Evolutionary conservation across 768 basidiomycete species (phyloP).

Genomic region (Tylopilus sp.): DNA sequence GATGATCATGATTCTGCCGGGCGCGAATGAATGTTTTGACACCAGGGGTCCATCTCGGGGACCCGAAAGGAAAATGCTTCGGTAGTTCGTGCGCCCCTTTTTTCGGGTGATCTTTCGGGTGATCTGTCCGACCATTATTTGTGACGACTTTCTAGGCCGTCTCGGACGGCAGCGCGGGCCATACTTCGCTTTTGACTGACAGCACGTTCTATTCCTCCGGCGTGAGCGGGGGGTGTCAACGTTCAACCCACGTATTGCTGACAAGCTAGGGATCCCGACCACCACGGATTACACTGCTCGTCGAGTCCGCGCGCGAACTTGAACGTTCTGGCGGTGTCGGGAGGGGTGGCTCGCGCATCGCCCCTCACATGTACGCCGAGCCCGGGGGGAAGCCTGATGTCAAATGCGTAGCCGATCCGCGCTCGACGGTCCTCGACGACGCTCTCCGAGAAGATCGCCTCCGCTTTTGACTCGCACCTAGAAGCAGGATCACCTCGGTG

Average conservation of each 20-base stretch:
- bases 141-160: too few relatives aligned
- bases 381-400: conserved; percentile 3
- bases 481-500: not conserved
- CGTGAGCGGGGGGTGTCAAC: conserved; percentile 2
- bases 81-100: too few relatives aligned
- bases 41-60: too few relatives aligned
- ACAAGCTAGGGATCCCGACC: conserved; percentile 14
- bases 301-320: conserved; percentile 13
- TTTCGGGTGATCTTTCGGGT: too few relatives aligned
- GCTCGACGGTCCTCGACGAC: conserved; percentile 8
- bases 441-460: conserved; percentile 4
- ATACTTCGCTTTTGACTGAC: not conserved
- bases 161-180: too few relatives aligned
- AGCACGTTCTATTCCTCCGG: conserved; percentile 7
- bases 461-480: conserved; percentile 2
- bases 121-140: too few relatives aligned
- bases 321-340: conserved; percentile 6
- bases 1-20: too few relatives aligned
- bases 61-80: too few relatives aligned
- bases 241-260: too few relatives aligned
- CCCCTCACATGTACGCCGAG: conserved; percentile 12
- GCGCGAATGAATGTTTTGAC: too few relatives aligned
- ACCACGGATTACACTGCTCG: too few relatives aligned
- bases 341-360: not conserved
- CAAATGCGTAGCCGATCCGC: conserved; percentile 5